phyloP scores from a whole-genome alignment of 2,329 filamentous ascomycete genomes.

The Sporothrix schenckii region DNA sequence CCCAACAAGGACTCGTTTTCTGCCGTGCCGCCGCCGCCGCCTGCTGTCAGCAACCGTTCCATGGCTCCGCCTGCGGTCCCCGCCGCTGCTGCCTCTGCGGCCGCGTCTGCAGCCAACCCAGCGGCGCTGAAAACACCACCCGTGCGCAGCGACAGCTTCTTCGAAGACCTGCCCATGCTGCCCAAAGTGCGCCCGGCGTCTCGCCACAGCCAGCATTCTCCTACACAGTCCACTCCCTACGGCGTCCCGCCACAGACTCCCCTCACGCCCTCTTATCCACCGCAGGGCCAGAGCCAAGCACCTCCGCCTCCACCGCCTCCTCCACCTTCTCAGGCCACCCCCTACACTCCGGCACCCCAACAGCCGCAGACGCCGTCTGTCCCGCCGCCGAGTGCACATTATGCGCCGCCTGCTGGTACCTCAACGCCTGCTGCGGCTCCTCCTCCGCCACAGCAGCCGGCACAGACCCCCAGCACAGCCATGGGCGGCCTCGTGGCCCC shows the following conservation, averaged over 20 bases:
- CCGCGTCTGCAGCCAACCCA: not conserved
- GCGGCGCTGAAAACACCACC: constrained; percentile 31
- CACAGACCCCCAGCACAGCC: constrained; percentile 17
- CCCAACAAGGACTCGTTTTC: constrained; percentile 29
- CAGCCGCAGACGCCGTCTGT: constrained; percentile 38
- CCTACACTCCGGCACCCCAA: constrained; percentile 33
- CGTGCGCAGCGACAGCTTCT: constrained; percentile 60
- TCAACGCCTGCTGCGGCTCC: not conserved
- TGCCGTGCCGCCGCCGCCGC: constrained; percentile 41
- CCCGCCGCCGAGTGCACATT: constrained; percentile 37
- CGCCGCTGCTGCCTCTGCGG: constrained; percentile 24
- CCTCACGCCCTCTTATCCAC: constrained; percentile 1
- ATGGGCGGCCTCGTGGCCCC: constrained; percentile 52
- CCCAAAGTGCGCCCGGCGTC: constrained; percentile 64
- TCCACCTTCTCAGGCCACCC: constrained; percentile 36
- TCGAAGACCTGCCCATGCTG: constrained; percentile 72
- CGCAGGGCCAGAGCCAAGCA: constrained; percentile 26
- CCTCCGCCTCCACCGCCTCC: constrained; percentile 29
- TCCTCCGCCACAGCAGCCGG: not conserved
- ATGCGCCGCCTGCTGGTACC: constrained; percentile 31
- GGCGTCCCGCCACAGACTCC: constrained; percentile 31
- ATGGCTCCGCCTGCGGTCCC: constrained; percentile 33
- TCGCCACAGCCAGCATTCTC: constrained; percentile 55
- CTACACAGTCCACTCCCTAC: constrained; percentile 46
- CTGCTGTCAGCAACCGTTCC: constrained; percentile 36